Base-by-base conservation (phyloP, 129 eudicot genomes). In the Kitagawia praeruptora region DNA sequence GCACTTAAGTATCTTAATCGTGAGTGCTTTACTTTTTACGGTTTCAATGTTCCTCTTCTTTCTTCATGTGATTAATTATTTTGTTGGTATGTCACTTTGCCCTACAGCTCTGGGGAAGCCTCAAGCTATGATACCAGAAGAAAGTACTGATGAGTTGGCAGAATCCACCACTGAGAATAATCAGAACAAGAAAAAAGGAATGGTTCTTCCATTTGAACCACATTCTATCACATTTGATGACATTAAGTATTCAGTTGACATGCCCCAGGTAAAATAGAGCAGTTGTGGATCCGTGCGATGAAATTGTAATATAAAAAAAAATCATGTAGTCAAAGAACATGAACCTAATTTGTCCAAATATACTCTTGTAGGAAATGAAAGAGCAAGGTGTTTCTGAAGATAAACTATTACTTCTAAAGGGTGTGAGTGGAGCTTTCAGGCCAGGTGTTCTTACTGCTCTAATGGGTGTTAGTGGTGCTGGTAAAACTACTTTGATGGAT, bases 381-480 rank as follows among this genome's bases (percentile, higher is more conserved):
- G 85, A 81, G 13, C 90, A 86, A 82, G 97, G 97, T 34, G 58
- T 85, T 64, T 12, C 12, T 13, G 91, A 88, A 46, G 96, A 92
- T 70, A 85, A 34, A 79, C 83, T 92, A 81, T 78, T 85, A 64
- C 93, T 90, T 82, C 86, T 92, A 34, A 90, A 90, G 78, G 80
- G 88, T 2, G 88, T 90, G 19, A 90, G 91, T 76, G 96, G 97
- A 48, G 85, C 93, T 34, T 92, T 92, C 74, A 83, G 96, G 83
- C 97, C 96, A 1, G 97, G 96, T 44, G 88, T 92, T 80, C 87
- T 92, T 47, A 90, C 96, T 15, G 96, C 96, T 82, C 83, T 92
- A 27, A 92, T 92, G 97, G 97, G 97, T 48, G 96, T 90, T 49
- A 93, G 96, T 80, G 98, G 98, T 69, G 98, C 98, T 38, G 98